These are phyloP conservation scores for Microglena sp. DNA, from an alignment of 139 green algal genomes.

Conservation along the genomic window DNA sequence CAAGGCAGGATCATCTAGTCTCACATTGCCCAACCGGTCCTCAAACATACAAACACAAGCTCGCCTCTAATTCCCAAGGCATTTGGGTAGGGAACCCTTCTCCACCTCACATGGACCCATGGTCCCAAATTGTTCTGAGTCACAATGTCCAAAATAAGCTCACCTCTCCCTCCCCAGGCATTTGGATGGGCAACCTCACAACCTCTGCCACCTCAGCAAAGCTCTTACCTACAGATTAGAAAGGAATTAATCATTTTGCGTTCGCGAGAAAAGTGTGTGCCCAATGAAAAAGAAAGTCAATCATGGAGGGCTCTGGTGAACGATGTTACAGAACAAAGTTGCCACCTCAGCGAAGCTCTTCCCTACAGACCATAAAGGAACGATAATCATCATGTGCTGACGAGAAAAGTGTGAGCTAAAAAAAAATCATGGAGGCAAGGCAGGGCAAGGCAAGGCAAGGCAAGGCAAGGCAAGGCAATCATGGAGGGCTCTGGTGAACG, in stretches of 20 bases:
- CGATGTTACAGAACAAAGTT: too few relatives aligned
- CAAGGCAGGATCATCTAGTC: background rate
- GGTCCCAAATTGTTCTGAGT: background rate
- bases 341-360: conserved; percentile 35
- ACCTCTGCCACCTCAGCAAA: conserved; percentile 36
- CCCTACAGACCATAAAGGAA: too few relatives aligned
- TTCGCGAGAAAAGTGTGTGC: too few relatives aligned
- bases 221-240: conserved; percentile 20
- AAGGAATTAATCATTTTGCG: too few relatives aligned
- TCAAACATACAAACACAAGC: conserved; percentile 2
- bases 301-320: too few relatives aligned
- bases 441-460: too few relatives aligned
- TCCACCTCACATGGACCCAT: background rate
- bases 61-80: conserved; percentile 26
- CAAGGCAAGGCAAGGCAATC: too few relatives aligned
- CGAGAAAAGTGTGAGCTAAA: too few relatives aligned
- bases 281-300: too few relatives aligned
- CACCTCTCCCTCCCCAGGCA: conserved; percentile 27
- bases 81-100: background rate
- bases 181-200: conserved; percentile 10
- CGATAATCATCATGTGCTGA: too few relatives aligned
- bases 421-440: too few relatives aligned
- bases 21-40: background rate
- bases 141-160: conserved; percentile 1
- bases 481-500: too few relatives aligned